phyloP scores from a whole-genome alignment of 345 rosid genomes.

The Eucalyptus marginata region DNA sequence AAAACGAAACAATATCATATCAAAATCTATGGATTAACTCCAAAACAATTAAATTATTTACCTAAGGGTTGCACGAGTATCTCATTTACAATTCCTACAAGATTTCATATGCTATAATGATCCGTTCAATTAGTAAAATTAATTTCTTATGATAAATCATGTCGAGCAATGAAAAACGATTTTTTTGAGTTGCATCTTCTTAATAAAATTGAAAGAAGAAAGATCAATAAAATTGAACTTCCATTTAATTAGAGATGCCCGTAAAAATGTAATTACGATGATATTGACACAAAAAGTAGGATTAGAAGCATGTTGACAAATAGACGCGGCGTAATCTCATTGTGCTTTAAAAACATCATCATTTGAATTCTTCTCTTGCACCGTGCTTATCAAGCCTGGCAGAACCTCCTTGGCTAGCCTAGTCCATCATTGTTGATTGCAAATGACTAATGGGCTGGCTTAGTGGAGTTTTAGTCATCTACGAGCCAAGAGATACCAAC shows the following conservation, averaged over 20 bases:
- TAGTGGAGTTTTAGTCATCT: no score
- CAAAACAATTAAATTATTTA: not conserved
- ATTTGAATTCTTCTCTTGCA: not conserved
- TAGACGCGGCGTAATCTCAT: not conserved
- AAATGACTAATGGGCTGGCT: no score
- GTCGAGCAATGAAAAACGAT: not conserved
- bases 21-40: not conserved
- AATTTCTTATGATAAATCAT: fast-evolving
- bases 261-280: no score
- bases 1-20: not conserved
- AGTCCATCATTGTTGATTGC: no score
- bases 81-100: not conserved
- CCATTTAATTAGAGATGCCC: fast-evolving
- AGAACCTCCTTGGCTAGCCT: no score
- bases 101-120: no score
- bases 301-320: not conserved
- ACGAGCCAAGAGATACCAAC: no score
- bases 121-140: no score
- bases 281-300: not conserved
- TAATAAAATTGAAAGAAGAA: not conserved
- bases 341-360: not conserved
- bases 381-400: no score
- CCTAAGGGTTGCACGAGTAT: fast-evolving
- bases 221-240: not conserved
- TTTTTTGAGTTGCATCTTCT: fast-evolving